Conservation (phyloP, 164 flowering plant genomes). For the Akebia trifoliata region DNA sequence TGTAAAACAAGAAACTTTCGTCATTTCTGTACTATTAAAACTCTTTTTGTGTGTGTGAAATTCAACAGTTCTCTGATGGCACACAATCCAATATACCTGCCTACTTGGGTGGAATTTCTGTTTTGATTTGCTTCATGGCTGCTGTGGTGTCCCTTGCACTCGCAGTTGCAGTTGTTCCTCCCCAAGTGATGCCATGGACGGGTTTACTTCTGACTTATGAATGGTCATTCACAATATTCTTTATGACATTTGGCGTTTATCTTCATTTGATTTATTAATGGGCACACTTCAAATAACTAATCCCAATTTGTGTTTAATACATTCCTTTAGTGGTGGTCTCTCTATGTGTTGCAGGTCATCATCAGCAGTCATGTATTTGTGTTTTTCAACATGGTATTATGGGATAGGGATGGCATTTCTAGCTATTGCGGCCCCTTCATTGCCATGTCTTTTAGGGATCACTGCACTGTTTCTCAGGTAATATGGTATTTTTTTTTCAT, state of each 20-base stretch:
- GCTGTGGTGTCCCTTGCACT: constrained; percentile 54
- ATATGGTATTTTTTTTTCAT: no score
- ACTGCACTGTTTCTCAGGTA: constrained; percentile 88
- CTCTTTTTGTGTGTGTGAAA: constrained; percentile 12
- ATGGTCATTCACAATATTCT: constrained; percentile 72
- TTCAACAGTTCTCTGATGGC: constrained; percentile 40
- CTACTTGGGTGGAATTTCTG: constrained; percentile 65
- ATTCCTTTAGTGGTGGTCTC: neutral
- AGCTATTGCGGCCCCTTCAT: constrained; percentile 62
- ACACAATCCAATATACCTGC: constrained; percentile 55
- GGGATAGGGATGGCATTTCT: constrained; percentile 80
- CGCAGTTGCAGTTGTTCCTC: constrained; percentile 70
- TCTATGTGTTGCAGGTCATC: constrained; percentile 54
- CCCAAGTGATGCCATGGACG: constrained; percentile 96
- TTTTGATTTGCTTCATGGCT: constrained; percentile 55
- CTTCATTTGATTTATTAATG: constrained; percentile 55
- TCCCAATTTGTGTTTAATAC: neutral
- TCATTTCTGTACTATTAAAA: no score
- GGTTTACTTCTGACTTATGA: constrained; percentile 89
- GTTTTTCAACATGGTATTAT: constrained; percentile 56
- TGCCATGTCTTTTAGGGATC: constrained; percentile 75
- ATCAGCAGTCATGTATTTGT: constrained; percentile 48
- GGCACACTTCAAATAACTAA: constrained; percentile 21
- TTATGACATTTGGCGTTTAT: constrained; percentile 66
- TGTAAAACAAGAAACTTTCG: no score